Evolutionary conservation across 2,329 filamentous ascomycete genomes (phyloP), one percentile per base, ranked within the genome.

Genomic region (Diaporthe vexans): DNA sequence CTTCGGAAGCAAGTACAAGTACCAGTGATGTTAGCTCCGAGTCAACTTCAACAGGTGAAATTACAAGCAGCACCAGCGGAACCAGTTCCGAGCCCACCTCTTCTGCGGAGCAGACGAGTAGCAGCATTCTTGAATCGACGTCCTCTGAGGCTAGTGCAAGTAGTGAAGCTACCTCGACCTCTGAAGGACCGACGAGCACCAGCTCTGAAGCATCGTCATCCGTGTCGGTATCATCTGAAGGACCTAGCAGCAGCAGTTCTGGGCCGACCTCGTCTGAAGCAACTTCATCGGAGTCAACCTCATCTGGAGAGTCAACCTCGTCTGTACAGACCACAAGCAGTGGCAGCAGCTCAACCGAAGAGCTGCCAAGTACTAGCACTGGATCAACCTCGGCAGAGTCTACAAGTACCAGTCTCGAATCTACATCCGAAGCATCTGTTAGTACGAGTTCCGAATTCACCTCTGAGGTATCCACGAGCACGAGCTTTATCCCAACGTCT

Each of bases 41-140:
- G 17, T 4, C 59, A 65, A 65, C 59, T 9, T 63, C 59, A 17
- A 48, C 59, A 10, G 40, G 9, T 11, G 58, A 29, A 19, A 6
- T n/a, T 26, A 63, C 58, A 61, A 61, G 58, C 58, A 61, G 37
- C 26, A 46, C 59, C 7, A 63, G 59, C 24, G 40, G 10, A 4
- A 63, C 24, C 6, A 63, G 37, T 24, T 61, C n/a, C 1, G 59
- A 33, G 5, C 24, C 37, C 1, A 29, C 37, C 4, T 63, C 59
- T 13, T 46, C 59, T 7, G 35, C 15, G 17, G 35, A 4, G 21
- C 35, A n/a, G 24, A 40, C 57, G 3, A 40, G 19, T 43, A 43
- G 35, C n/a, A 59, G 35, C 21, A 59, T n/a, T 24, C 19, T 26
- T 4, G 57, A 59, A 5, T n/a, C 57, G 24, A 59, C 57, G 0